Percentiles rank a stretch among this genome's conserved stretches.
These are phyloP conservation scores for Neolentinus lepideus DNA, from an alignment of 1,284 basidiomycete genomes.

Conservation along the genomic window DNA sequence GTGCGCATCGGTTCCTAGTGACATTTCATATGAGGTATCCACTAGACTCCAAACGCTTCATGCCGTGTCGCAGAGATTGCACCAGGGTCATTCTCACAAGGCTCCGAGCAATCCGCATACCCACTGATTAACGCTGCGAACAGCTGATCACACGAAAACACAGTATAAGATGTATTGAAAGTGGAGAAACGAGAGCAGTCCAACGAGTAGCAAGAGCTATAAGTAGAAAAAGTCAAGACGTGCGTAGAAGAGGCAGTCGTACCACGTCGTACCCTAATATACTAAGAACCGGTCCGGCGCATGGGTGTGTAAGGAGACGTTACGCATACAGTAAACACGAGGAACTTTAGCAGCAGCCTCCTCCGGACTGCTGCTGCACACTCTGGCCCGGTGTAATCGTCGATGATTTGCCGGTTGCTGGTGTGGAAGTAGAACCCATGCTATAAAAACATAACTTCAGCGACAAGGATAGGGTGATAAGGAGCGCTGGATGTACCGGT, in stretches of 20 bases:
- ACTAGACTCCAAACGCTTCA: not conserved
- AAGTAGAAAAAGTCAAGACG: not conserved
- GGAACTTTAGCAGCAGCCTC: slow-evolving; percentile 63
- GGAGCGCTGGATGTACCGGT: slow-evolving; percentile 50
- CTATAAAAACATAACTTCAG: slow-evolving; percentile 28
- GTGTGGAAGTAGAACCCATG: slow-evolving; percentile 70
- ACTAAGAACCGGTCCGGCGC: not conserved
- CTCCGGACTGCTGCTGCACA: slow-evolving; percentile 65
- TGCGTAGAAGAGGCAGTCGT: not conserved
- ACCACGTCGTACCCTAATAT: slow-evolving; percentile 1
- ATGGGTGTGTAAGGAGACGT: not conserved
- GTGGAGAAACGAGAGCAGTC: not conserved
- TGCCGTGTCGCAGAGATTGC: not conserved
- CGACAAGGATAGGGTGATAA: not conserved
- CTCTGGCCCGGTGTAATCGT: slow-evolving; percentile 70
- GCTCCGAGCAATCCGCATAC: not conserved
- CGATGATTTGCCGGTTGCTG: slow-evolving; percentile 64
- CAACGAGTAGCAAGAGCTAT: slow-evolving; percentile 1
- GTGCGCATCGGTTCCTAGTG: not conserved
- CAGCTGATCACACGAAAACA: not conserved
- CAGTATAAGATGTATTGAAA: not conserved
- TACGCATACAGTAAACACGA: not conserved
- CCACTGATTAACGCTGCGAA: not conserved
- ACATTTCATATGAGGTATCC: not conserved
- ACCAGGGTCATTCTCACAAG: not conserved